Base-by-base conservation (phyloP, 148 eudicot genomes). In the Arbutus unedo region DNA sequence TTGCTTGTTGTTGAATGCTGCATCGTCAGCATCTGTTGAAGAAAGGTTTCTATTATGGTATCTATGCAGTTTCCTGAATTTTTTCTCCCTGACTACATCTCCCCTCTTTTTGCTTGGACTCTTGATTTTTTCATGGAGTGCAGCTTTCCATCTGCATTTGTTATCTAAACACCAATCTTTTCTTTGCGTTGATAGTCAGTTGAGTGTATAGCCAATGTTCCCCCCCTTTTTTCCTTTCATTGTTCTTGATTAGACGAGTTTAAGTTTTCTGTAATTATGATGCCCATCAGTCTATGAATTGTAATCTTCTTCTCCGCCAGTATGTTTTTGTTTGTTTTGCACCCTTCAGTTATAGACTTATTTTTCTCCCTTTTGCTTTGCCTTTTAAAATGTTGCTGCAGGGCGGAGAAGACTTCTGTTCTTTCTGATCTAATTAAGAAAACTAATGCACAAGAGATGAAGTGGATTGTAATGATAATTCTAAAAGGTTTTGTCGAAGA, bases 391-490 rank as follows among this genome's bases (percentile, higher is more conserved):
- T 64, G 79, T 81, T 64, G 50, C 72, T 44, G 71, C 91, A 92
- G 95, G 89, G 86, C 83, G 6, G 95, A 88, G 81, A 94, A 96
- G 87, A 86, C 86, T 49, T 89, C 88, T 15, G 62, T 94, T 74
- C 88, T 96, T 11, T 91, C 90, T n/a, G 93, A 93, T 53, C 81
- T 96, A 85, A 94, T 96, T 75, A 85, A 88, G 88, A 90, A 88
- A 86, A 96, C 98, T 78, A 96, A 94, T 86, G 91, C 91, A 82
- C 89, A 90, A 56, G 99, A 96, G 86, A 96, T 96, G 98, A 94
- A 90, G 91, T 96, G 98, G 99, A 94, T 96, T 76, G 81, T 96
- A n/a, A 91, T 91, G 97, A 93, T 96, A n/a, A 91, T 96, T 56
- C 90, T 96, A 44, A 96, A 94, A 90, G 95, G 94, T 90, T 83